These are phyloP conservation scores for Penicillium aurantiogriseum DNA, from an alignment of 2,329 filamentous ascomycete genomes.

Conservation along the genomic window DNA sequence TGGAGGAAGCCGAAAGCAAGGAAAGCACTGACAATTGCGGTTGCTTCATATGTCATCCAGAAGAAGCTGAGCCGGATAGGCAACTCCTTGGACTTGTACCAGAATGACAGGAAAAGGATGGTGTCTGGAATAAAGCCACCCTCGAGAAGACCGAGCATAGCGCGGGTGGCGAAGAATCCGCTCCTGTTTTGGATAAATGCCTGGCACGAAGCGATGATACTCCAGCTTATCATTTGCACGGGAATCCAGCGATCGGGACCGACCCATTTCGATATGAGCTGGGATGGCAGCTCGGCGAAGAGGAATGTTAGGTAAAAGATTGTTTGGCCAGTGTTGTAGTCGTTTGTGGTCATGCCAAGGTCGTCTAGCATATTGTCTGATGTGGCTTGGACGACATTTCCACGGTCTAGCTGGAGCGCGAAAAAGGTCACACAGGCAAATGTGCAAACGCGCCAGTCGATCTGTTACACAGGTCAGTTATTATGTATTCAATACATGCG, in stretches of 20 bases:
- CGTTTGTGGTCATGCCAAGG: constrained; percentile 49
- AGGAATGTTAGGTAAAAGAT: constrained; percentile 40
- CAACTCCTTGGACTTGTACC: constrained; percentile 70
- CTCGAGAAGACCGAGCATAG: constrained; percentile 51
- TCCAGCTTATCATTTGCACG: constrained; percentile 58
- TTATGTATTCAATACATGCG: no score
- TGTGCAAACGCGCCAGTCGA: constrained; percentile 44
- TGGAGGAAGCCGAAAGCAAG: constrained; percentile 47
- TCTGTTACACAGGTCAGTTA: constrained; percentile 23
- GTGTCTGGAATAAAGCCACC: constrained; percentile 54
- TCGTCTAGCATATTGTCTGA: constrained; percentile 60
- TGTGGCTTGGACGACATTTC: constrained; percentile 61
- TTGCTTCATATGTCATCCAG: constrained; percentile 62
- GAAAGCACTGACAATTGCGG: constrained; percentile 48
- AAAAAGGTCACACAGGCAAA: constrained; percentile 61
- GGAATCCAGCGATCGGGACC: constrained; percentile 62
- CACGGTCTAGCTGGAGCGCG: constrained; percentile 62
- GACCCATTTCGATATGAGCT: constrained; percentile 59
- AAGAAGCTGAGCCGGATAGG: constrained; percentile 67
- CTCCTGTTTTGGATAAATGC: constrained; percentile 50
- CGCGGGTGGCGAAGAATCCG: constrained; percentile 44
- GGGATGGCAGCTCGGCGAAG: constrained; percentile 59
- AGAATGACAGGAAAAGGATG: constrained; percentile 66
- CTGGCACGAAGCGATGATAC: constrained; percentile 52
- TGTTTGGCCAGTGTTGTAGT: constrained; percentile 46